These are phyloP conservation scores for Hypoxylon fuscum DNA, from an alignment of 495 filamentous ascomycete genomes.

Conservation along the genomic window DNA sequence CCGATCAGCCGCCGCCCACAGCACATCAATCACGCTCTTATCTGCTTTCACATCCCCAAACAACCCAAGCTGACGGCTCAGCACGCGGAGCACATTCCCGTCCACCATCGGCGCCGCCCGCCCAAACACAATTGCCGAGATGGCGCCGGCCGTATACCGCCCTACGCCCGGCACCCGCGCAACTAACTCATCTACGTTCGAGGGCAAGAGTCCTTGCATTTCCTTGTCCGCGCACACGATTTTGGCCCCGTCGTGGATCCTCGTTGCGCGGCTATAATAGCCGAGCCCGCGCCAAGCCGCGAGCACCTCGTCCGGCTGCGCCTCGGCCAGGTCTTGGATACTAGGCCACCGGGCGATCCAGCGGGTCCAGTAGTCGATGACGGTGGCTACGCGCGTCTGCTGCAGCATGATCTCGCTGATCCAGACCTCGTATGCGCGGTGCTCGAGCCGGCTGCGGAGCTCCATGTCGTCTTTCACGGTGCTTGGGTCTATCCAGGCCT, in stretches of 20 bases:
- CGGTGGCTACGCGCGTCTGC: slow-evolving; percentile 58
- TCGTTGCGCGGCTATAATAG: slow-evolving; percentile 55
- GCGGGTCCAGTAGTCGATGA: slow-evolving; percentile 54
- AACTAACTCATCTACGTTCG: slow-evolving; percentile 42
- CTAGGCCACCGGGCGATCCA: slow-evolving; percentile 58
- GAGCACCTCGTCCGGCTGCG: slow-evolving; percentile 50
- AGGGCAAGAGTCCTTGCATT: slow-evolving; percentile 47
- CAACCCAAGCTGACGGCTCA: slow-evolving; percentile 54
- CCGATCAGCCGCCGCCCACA: slow-evolving; percentile 55
- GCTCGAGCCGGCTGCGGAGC: slow-evolving; percentile 41
- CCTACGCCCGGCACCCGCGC: slow-evolving; percentile 53
- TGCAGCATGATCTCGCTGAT: slow-evolving; percentile 63
- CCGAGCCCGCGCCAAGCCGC: slow-evolving; percentile 54
- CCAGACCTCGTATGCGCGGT: slow-evolving; percentile 60
- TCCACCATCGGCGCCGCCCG: slow-evolving; percentile 55
- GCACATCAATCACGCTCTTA: slow-evolving; percentile 45
- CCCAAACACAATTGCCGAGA: slow-evolving; percentile 58
- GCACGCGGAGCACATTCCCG: slow-evolving; percentile 58
- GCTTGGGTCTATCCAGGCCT: slow-evolving; percentile 49
- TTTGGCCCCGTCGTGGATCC: slow-evolving; percentile 51
- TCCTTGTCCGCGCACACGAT: slow-evolving; percentile 40
- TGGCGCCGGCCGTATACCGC: slow-evolving; percentile 57
- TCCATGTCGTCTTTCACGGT: neutral
- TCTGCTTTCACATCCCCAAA: slow-evolving; percentile 52
- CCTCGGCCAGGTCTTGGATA: slow-evolving; percentile 48